Evolutionary conservation across 2,329 filamentous ascomycete genomes (phyloP).

Genomic region (Penicillium corylophilum): DNA sequence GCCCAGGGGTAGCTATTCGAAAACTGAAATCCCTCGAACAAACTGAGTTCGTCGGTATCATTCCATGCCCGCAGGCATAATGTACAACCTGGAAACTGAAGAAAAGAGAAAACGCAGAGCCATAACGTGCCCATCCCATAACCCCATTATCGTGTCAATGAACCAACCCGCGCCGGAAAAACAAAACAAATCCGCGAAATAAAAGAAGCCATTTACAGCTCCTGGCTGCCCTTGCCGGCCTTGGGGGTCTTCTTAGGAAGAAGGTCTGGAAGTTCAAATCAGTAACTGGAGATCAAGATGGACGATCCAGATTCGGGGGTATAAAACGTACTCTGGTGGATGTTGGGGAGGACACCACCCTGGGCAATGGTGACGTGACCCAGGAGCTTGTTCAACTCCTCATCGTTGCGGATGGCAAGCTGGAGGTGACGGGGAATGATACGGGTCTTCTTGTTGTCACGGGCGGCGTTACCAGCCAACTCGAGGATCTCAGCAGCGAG

Average conservation of each 20-base stretch:
- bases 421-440: constrained; percentile 99
- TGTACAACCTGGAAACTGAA: constrained; percentile 57
- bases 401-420: constrained; percentile 98
- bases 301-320: constrained; percentile 7
- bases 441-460: constrained; percentile 99
- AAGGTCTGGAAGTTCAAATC: constrained; percentile 65
- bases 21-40: constrained; percentile 32
- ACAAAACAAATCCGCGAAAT: constrained; percentile 47
- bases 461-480: constrained; percentile 95
- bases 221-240: constrained; percentile 91
- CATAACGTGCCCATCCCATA: constrained; percentile 61
- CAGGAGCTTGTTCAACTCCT: constrained; percentile 98
- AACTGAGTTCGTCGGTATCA: constrained; percentile 41
- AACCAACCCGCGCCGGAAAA: constrained; percentile 73
- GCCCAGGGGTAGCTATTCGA: constrained; percentile 21
- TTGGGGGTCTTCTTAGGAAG: constrained; percentile 99
- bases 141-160: constrained; percentile 72
- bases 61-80: constrained; percentile 59
- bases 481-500: constrained; percentile 98
- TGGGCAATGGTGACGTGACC: constrained; percentile 96
- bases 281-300: not conserved
- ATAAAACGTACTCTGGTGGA: constrained; percentile 80
- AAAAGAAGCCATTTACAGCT: constrained; percentile 69
- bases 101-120: constrained; percentile 55
- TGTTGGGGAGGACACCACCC: constrained; percentile 95